Conservation (phyloP, 805 yeast species). For the Hanseniaspora hatyaiensis region DNA sequence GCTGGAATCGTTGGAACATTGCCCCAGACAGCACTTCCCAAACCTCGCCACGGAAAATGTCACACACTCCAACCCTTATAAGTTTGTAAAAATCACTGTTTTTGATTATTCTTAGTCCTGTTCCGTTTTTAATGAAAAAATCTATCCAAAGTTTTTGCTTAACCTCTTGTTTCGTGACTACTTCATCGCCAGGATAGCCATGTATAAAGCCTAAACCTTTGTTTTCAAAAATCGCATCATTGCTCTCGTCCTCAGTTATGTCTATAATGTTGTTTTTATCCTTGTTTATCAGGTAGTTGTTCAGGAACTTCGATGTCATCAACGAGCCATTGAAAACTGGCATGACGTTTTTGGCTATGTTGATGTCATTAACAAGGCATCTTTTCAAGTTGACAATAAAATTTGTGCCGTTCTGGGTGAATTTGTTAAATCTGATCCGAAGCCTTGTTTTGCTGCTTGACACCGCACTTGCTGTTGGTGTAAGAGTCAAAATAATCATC, state of each 20-base stretch:
- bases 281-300: neutral
- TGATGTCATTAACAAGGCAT: constrained; percentile 49
- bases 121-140: constrained; percentile 69
- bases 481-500: constrained; percentile 61
- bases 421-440: constrained; percentile 4
- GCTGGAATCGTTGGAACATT: constrained; percentile 55
- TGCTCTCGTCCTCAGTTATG: constrained; percentile 23
- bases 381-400: constrained; percentile 61
- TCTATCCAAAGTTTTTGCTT: constrained; percentile 92
- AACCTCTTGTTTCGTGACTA: constrained; percentile 62
- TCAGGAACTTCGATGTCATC: neutral
- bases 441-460: constrained; percentile 2
- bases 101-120: constrained; percentile 63
- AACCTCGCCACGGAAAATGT: constrained; percentile 82
- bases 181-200: constrained; percentile 83
- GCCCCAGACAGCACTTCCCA: constrained; percentile 93
- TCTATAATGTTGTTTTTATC: constrained; percentile 42
- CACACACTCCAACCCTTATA: constrained; percentile 87
- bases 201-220: constrained; percentile 81
- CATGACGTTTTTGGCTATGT: constrained; percentile 44
- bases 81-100: constrained; percentile 71
- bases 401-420: constrained; percentile 59
- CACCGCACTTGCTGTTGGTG: constrained; percentile 53
- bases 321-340: constrained; percentile 19
- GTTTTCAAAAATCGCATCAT: constrained; percentile 40